Base-by-base conservation (phyloP, 345 rosid genomes). In the Stellera chamaejasme region DNA sequence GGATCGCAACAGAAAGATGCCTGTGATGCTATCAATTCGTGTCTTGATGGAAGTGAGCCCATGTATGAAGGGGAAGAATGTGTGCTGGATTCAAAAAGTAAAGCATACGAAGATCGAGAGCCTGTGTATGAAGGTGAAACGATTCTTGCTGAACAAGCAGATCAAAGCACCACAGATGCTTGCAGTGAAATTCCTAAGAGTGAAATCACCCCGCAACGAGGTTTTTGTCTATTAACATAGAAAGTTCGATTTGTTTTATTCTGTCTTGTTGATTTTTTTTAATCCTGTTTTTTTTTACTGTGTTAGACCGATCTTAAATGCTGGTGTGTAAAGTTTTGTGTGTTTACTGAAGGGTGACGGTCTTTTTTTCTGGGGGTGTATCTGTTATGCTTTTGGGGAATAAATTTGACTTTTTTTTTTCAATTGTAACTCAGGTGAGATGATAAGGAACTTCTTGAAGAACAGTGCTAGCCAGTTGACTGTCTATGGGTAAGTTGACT, bases 61-160 rank as follows among this genome's bases (percentile, higher is more conserved):
- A 77, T 90, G 54, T 90, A 94, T 70, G 97, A 94, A 73, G 99
- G 97, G 52, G 97, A 94, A 70, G 97, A 93, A 77, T 79, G 97
- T 69, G 85, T 89, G 50, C 46, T 79, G 53, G 89, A 93, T 68
- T 70, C 90, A 62, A 83, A 72, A 64, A 59, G 78, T 64, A 54
- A 71, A 46, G 59, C 51, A 55, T 73, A 67, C 75, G 86, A 70
- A 75, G 83, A 81, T 49, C 72, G 78, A 58, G 96, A 93, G 73
- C 99, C 97, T 50, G 69, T 93, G 60, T 93, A 93, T 67, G 99
- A 93, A 83, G 99, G 99, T 66, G 99, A 94, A 74, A 85, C 78
- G 25, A 72, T 83, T 74, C 96, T 90, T 70, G 96, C 97, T 5
- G 76, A 83, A 69, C 84, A 78, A 66, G 75, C 76, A 60, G 97